A percentile compares a stretch with the other conserved stretches of the same genome.
phyloP scores from a whole-genome alignment of 2,329 filamentous ascomycete species.

The Trichoderma harzianum region DNA sequence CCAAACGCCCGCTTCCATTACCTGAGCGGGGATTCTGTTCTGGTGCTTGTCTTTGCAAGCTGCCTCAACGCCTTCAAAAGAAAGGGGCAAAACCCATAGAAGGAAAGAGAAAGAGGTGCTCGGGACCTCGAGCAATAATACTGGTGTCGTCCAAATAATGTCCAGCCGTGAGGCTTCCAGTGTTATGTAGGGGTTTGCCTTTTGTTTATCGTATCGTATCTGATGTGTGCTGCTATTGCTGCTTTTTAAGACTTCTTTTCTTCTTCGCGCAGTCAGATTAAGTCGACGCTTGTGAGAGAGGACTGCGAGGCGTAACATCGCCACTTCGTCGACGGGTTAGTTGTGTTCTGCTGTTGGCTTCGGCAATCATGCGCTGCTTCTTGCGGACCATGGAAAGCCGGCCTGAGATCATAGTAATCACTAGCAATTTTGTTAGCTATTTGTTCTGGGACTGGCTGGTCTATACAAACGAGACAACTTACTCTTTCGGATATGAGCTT shows the following conservation, averaged over 20 bases:
- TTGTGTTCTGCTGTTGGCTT: conserved; percentile 49
- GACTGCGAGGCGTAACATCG: conserved; percentile 53
- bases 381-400: conserved; percentile 55
- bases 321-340: conserved; percentile 50
- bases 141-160: conserved; percentile 15
- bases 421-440: conserved; percentile 32
- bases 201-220: conserved; percentile 12
- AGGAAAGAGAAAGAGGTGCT: background rate
- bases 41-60: background rate
- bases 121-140: background rate
- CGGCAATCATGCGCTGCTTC: conserved; percentile 60
- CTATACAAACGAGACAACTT: conserved; percentile 32
- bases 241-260: background rate
- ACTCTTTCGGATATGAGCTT: conserved; percentile 71
- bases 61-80: conserved; percentile 8
- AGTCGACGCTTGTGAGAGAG: conserved; percentile 45
- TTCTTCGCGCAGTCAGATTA: conserved; percentile 15
- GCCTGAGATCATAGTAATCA: conserved; percentile 61
- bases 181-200: conserved; percentile 14
- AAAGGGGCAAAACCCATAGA: background rate
- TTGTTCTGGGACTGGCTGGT: background rate
- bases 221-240: background rate
- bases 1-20: conserved; percentile 28
- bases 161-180: conserved; percentile 19
- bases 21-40: conserved; percentile 18